phyloP scores from a whole-genome alignment of 2,329 filamentous ascomycete species.

The Colletotrichum lentis region DNA sequence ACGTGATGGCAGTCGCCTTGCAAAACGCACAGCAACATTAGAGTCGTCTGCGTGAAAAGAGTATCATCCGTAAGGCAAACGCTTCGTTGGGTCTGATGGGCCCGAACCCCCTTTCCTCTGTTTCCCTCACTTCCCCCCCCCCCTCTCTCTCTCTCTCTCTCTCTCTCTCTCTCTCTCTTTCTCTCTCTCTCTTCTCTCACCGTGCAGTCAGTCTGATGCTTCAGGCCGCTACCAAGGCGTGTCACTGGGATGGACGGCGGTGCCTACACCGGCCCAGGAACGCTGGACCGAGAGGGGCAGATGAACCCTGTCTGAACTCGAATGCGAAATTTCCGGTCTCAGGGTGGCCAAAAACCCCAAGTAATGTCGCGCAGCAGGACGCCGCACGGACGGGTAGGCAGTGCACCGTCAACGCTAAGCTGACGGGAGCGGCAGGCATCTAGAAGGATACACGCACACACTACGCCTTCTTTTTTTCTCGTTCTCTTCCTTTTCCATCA shows the following conservation, averaged over 20 bases:
- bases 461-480: too few relatives aligned
- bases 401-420: background rate
- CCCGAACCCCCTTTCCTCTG: background rate
- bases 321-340: background rate
- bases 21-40: too few relatives aligned
- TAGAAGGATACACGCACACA: background rate
- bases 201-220: background rate
- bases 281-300: background rate
- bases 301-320: background rate
- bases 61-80: background rate
- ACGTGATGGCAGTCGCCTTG: background rate
- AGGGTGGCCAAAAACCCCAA: too few relatives aligned
- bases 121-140: too few relatives aligned
- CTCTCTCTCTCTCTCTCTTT: too few relatives aligned
- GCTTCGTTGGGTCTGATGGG: background rate
- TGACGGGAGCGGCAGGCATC: background rate
- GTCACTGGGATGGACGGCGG: background rate
- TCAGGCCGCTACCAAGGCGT: background rate
- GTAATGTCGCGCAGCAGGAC: background rate
- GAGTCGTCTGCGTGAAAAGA: background rate
- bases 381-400: background rate
- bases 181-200: too few relatives aligned
- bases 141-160: too few relatives aligned
- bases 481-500: too few relatives aligned
- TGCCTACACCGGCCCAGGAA: background rate